Base-by-base conservation (phyloP, 352 stramenopile genomes). In the Pythium pyrilobum region DNA sequence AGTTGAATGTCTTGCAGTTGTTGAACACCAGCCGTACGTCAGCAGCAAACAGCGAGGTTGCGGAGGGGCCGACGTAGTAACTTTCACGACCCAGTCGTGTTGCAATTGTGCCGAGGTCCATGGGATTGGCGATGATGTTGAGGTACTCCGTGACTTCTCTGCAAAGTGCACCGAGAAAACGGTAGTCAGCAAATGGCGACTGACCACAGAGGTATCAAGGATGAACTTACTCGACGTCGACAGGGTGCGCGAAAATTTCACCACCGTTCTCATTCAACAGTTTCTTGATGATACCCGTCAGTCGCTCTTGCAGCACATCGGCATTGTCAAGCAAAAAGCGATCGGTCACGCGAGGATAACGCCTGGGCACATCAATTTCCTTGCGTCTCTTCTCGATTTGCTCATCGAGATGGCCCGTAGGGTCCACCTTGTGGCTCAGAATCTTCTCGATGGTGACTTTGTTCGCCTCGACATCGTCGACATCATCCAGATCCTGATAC, bases 371-470 rank as follows among this genome's bases (percentile, higher is more conserved):
- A 23, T 58, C 33, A 21, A 87, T 53, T 40, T 91, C 69, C 18
- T 63, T 62, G 15, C 85, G 74, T 4, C 79, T 67, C 27, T 82
- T 87, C 54, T 90, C 83, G 40, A 93, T 91, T 34, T 91, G 78
- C 34, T 93, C 81, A 27, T 95, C 82, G 13, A 95, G 70, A 46
- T 91, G 76, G 45, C 90, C 83, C 6, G 67, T 71, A 12, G 81
- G 80, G 47, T 93, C 85, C 12, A 93, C 69, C 27, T 91, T 89
- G 57, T 95, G 85, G 52, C 74, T 92, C 52, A 95, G 59, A 12
- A 95, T 93, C 56, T 91, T 95, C 55, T 95, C 85, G 28, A 93
- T 81, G 9, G 82, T 92, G 20, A 92, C 65, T 56, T 93, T 92
- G 60, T 92, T 92, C 13, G 80, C 73, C 41, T 96, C 84, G 1